These are phyloP conservation scores for Rachicladosporium sp. DNA, from an alignment of 2,329 filamentous ascomycete species.

Conservation along the genomic window DNA sequence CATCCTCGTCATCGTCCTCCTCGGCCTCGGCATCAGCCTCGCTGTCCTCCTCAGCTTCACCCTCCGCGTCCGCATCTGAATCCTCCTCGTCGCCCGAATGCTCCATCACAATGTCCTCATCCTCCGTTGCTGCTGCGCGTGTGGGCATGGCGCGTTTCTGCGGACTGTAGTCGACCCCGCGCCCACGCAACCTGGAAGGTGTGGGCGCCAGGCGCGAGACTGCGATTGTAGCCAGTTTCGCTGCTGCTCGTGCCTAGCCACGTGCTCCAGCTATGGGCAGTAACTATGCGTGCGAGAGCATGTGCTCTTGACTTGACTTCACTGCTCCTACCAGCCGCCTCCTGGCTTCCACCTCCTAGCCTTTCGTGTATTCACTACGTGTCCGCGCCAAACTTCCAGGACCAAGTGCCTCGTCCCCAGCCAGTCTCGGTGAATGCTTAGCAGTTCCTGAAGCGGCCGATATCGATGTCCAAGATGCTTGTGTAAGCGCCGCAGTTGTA, in stretches of 20 bases:
- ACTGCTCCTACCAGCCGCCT: too few relatives aligned
- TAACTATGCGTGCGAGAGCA: too few relatives aligned
- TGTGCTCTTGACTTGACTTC: too few relatives aligned
- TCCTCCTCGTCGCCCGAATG: constrained; percentile 21
- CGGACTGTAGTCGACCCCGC: constrained; percentile 19
- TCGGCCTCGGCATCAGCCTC: constrained; percentile 28
- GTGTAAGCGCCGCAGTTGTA: too few relatives aligned
- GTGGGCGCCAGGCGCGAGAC: constrained; percentile 20
- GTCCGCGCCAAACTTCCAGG: too few relatives aligned
- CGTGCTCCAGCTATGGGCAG: too few relatives aligned
- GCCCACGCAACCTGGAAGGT: constrained; percentile 21
- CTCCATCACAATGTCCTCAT: constrained; percentile 14
- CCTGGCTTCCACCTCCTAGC: too few relatives aligned
- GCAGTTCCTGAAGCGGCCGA: too few relatives aligned
- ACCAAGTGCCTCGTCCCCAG: too few relatives aligned
- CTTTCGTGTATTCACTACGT: too few relatives aligned
- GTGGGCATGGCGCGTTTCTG: constrained; percentile 5
- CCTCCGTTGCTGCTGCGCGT: constrained; percentile 21
- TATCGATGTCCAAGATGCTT: too few relatives aligned
- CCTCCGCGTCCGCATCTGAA: constrained; percentile 20
- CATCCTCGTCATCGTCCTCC: constrained; percentile 18
- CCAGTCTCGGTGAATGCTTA: too few relatives aligned
- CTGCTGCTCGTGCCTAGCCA: neutral
- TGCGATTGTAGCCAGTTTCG: constrained; percentile 22
- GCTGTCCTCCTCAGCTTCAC: constrained; percentile 32